These are phyloP conservation scores for Macrolepiota albuminosa DNA, from an alignment of 768 basidiomycete genomes.

Conservation along the genomic window DNA sequence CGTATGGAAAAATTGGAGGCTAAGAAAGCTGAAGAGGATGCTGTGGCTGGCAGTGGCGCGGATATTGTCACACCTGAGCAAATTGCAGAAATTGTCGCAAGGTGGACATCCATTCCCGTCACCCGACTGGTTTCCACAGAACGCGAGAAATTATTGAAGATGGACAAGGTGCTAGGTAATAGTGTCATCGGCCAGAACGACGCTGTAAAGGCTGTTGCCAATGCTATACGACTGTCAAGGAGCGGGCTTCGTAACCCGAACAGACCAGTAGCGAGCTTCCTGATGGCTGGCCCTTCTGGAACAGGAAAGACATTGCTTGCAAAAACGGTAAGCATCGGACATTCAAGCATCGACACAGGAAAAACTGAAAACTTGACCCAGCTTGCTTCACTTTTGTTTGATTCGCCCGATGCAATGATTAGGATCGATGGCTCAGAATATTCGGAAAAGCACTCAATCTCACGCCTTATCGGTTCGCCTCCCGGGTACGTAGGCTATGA, in stretches of 20 bases:
- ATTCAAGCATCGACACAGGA: not conserved
- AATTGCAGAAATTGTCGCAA: conserved; percentile 90
- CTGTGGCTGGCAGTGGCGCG: conserved; percentile 45
- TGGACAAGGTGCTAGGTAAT: conserved; percentile 79
- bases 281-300: conserved; percentile 89
- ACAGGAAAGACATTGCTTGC: conserved; percentile 88
- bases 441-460: conserved; percentile 64
- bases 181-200: conserved; percentile 88
- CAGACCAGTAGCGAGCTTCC: conserved; percentile 87
- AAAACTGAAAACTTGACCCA: conserved; percentile 22
- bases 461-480: conserved; percentile 53
- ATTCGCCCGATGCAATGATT: conserved; percentile 89
- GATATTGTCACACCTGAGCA: conserved; percentile 83
- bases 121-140: conserved; percentile 84
- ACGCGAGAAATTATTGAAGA: conserved; percentile 78
- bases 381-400: conserved; percentile 88
- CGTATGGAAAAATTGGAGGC: conserved; percentile 69
- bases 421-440: conserved; percentile 93
- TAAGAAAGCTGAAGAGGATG: conserved; percentile 69
- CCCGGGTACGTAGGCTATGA: conserved; percentile 93
- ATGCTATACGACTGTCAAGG: conserved; percentile 88
- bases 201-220: conserved; percentile 88
- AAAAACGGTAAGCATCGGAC: conserved; percentile 63
- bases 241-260: conserved; percentile 89
- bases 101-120: conserved; percentile 93